Percentiles rank a stretch among this genome's conserved stretches.
These are phyloP conservation scores for Monosporascus ibericus DNA, from an alignment of 2,329 filamentous ascomycete genomes.

Conservation along the genomic window DNA sequence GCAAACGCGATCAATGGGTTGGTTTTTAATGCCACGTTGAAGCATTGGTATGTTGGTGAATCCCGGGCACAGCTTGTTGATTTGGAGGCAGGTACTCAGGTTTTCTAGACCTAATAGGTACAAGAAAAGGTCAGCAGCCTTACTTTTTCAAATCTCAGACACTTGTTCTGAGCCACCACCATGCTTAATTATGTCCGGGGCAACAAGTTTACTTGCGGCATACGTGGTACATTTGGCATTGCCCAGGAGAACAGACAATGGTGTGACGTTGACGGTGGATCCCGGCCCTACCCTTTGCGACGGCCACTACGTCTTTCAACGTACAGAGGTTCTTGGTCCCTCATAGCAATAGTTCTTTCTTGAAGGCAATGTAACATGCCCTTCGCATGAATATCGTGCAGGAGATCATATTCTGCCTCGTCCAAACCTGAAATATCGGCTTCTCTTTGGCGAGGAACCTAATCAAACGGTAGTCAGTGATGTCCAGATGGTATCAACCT, in stretches of 20 bases:
- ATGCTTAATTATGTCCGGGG: conserved; percentile 10
- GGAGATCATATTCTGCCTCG: conserved; percentile 10
- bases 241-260: conserved; percentile 4
- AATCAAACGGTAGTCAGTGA: not conserved
- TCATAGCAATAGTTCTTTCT: conserved; percentile 13
- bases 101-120: conserved; percentile 10
- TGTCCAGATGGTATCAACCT: not conserved
- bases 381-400: conserved; percentile 14
- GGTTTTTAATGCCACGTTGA: conserved; percentile 4
- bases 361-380: conserved; percentile 14
- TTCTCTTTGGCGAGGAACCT: conserved; percentile 3
- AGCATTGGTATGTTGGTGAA: conserved; percentile 14
- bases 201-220: conserved; percentile 13
- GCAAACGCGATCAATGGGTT: conserved; percentile 5
- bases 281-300: conserved; percentile 11
- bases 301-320: conserved; percentile 8
- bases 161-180: conserved; percentile 5
- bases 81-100: conserved; percentile 8
- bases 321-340: conserved; percentile 9
- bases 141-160: not conserved
- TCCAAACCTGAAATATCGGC: conserved; percentile 3
- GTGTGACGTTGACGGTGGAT: conserved; percentile 13
- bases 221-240: conserved; percentile 7
- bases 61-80: conserved; percentile 15
- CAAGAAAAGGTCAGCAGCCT: not conserved